Base-by-base conservation (phyloP, 2,329 filamentous ascomycete species). In the Pezicula rhizophila region DNA sequence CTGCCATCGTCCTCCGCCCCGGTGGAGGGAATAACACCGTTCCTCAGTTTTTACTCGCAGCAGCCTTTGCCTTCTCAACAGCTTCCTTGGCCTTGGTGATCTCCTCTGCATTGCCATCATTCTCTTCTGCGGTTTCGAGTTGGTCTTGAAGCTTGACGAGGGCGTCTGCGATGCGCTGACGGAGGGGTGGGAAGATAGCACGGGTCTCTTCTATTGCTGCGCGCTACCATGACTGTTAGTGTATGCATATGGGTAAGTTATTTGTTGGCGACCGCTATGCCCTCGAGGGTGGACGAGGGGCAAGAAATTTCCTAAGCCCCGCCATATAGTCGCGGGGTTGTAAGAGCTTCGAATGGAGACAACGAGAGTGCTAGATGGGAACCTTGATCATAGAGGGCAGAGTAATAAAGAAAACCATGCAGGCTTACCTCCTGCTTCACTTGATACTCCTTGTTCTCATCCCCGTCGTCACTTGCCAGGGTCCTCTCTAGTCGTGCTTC, bases 171-270 rank as follows among this genome's bases (percentile, higher is more conserved):
- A 96, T 89, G 62, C 88, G 85, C 62, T 79, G 66, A 59, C 78
- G 79, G 56, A 97, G 70, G 2, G 80, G 80, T 2, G 77, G 84
- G 60, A 97, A 86, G 25, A 97, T 81, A 48, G 83, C 86, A 65
- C 86, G 86, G 8, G 93, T 97, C 71, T 99, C 88, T 56, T 90
- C 82, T n/a, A 90, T 73, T 18, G 87, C 91, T 3, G 56, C 52
- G 5, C 60, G 57, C 63, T 65, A 37, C 39, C 26, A 11, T 31
- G 17, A 17, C 25, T 28, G 33, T 54, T 34, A 60, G 47, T 43
- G 15, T 38, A 15, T 8, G 7, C 45, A 20, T 38, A 14, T 8
- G 7, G 10, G 2, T 3, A 31, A 35, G 2, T 37, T 11, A 6
- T 31, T 14, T 43, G 20, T 23, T 37, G 31, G 2, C 20, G 33